Base-by-base conservation (phyloP, 1,284 basidiomycete genomes). In the Trichosporon sp. region DNA sequence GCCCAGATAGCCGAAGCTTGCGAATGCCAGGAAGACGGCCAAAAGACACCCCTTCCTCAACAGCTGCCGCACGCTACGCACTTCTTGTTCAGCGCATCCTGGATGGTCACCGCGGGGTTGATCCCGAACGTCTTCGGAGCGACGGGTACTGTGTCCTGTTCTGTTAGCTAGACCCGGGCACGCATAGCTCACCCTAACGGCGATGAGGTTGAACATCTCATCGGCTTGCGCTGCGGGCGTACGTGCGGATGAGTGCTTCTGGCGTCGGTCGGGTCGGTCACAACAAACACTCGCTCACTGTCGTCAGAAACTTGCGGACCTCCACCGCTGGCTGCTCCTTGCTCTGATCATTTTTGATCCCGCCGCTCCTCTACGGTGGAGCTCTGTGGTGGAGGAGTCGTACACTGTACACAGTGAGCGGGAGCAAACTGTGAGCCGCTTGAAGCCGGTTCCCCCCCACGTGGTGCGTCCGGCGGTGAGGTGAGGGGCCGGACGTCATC, bases 31-130 rank as follows among this genome's bases (percentile, higher is more conserved):
- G 38, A 10, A 40, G 38, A 11, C 5, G 38, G 2, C 12, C 11
- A 40, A 40, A 12, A 1, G 38, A 12, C 10, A 40, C 1, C 10
- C 43, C 12, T 26, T 16, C 11, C 31, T 5, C 43, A 14, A n/a
- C 26, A 10, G n/a, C 6, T 1, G 19, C 21, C 1, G 19, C 54
- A n/a, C n/a, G 5, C 7, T 8, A 43, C 78, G 69, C 40, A 83
- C 83, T 85, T 85, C 67, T 79, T 80, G 72, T 85, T 84, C 51
- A 85, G 72, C 7, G 81, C 75, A 74, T 84, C 81, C 72, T 77
- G 75, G 69, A 85, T 82, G 7, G 81, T 81, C 14, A 77, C 73
- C 14, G 80, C 76, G 12, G 80, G 76, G 43, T 80, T 74, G 32
- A 83, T 72, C 19, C 75, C 78, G 70, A 85, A 85, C 10, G 81